Conservation (phyloP, 805 yeast species). For the Yarrowia alimentaria region DNA sequence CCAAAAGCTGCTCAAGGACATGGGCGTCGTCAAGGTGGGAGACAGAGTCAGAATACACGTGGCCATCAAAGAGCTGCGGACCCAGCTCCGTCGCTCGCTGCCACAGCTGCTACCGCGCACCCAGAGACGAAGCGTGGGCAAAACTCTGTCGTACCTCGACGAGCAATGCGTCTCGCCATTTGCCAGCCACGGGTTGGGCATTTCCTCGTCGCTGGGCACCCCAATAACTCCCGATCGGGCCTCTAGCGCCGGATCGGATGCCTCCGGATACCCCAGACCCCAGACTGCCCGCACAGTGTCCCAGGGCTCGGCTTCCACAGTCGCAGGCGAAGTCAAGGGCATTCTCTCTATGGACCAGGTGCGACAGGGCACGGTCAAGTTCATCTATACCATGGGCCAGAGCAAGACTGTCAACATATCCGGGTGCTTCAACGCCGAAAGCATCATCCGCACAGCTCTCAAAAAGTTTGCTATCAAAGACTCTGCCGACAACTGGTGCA, state of each 20-base stretch:
- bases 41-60: conserved; percentile 71
- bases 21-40: conserved; percentile 77
- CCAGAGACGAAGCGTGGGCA: conserved; percentile 18
- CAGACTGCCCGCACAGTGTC: not conserved
- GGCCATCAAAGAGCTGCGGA: conserved; percentile 51
- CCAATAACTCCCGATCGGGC: conserved; percentile 4
- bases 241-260: conserved; percentile 5
- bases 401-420: conserved; percentile 65
- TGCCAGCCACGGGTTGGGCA: conserved; percentile 16
- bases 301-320: not conserved
- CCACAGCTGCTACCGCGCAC: not conserved
- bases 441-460: conserved; percentile 68
- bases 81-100: conserved; percentile 28
- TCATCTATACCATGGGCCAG: conserved; percentile 73
- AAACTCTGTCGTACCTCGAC: conserved; percentile 30
- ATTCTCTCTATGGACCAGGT: conserved; percentile 42
- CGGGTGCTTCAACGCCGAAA: conserved; percentile 77
- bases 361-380: conserved; percentile 50
- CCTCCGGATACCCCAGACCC: not conserved
- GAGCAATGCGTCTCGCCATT: conserved; percentile 33
- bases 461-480: conserved; percentile 46
- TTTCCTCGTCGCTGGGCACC: conserved; percentile 13
- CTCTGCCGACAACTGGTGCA: conserved; percentile 37
- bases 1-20: conserved; percentile 58
- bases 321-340: conserved; percentile 33